Evolutionary conservation across 306 rosid species (phyloP).

Genomic region (Acacia acuminata): DNA sequence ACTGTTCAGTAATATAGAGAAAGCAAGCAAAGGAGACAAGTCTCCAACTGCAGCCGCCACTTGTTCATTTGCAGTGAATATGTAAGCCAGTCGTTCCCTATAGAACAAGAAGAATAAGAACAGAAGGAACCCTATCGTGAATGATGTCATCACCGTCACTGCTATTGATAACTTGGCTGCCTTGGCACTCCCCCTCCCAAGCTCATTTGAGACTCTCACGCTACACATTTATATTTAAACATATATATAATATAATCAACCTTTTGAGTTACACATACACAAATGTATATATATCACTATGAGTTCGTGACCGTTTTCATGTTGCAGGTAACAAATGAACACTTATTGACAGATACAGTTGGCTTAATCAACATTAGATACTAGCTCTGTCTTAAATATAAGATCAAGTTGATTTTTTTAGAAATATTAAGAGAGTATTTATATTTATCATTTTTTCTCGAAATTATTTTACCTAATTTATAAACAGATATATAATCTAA

Average conservation of each 20-base stretch:
- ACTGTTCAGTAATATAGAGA: constrained; percentile 55
- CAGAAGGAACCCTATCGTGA: constrained; percentile 37
- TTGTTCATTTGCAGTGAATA: constrained; percentile 42
- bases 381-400: too few species aligned
- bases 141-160: constrained; percentile 43
- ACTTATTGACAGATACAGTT: background rate
- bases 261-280: background rate
- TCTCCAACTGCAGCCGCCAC: constrained; percentile 45
- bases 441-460: too few species aligned
- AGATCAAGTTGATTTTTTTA: too few species aligned
- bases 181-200: constrained; percentile 52
- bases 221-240: constrained; percentile 21
- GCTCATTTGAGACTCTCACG: constrained; percentile 59
- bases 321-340: background rate
- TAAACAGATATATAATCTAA: too few species aligned
- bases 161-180: constrained; percentile 49
- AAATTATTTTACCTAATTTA: too few species aligned
- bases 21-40: constrained; percentile 46
- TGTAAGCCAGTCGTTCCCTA: constrained; percentile 43
- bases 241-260: too few species aligned
- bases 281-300: too few species aligned
- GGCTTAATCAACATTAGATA: background rate
- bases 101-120: constrained; percentile 47
- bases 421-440: too few species aligned
- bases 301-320: background rate